These are phyloP conservation scores for Emydomyces testavorans DNA, from an alignment of 2,329 filamentous ascomycete species.

Conservation along the genomic window DNA sequence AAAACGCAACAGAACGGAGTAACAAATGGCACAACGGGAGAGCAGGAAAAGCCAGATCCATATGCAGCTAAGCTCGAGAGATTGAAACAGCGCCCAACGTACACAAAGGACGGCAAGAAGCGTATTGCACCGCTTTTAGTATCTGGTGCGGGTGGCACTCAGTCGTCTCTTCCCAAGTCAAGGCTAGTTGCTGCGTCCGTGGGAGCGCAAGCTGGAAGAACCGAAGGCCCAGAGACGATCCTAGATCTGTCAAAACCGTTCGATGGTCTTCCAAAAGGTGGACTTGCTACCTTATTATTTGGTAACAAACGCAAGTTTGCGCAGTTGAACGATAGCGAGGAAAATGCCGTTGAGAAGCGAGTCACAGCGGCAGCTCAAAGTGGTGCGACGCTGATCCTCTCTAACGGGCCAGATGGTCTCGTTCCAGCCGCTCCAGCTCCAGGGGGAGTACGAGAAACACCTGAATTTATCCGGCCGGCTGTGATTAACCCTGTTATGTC, in stretches of 20 bases:
- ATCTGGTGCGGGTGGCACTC: constrained; percentile 73
- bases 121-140: constrained; percentile 84
- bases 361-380: constrained; percentile 48
- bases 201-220: constrained; percentile 48
- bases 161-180: constrained; percentile 79
- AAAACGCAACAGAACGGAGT: constrained; percentile 31
- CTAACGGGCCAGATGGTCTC: constrained; percentile 65
- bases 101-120: constrained; percentile 96
- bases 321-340: constrained; percentile 63
- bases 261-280: constrained; percentile 82
- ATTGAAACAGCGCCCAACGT: constrained; percentile 81
- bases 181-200: constrained; percentile 70
- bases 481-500: constrained; percentile 71
- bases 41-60: constrained; percentile 35
- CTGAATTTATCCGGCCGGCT: constrained; percentile 78
- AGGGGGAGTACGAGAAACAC: constrained; percentile 52
- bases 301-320: constrained; percentile 85
- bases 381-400: constrained; percentile 61
- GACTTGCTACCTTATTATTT: constrained; percentile 70
- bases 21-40: constrained; percentile 18
- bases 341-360: constrained; percentile 49
- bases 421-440: constrained; percentile 56
- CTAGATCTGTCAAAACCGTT: constrained; percentile 89
- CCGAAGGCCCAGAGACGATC: constrained; percentile 66
- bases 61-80: constrained; percentile 51